Conservation (phyloP, 306 rosid species). For the Medicago truncatula region DNA sequence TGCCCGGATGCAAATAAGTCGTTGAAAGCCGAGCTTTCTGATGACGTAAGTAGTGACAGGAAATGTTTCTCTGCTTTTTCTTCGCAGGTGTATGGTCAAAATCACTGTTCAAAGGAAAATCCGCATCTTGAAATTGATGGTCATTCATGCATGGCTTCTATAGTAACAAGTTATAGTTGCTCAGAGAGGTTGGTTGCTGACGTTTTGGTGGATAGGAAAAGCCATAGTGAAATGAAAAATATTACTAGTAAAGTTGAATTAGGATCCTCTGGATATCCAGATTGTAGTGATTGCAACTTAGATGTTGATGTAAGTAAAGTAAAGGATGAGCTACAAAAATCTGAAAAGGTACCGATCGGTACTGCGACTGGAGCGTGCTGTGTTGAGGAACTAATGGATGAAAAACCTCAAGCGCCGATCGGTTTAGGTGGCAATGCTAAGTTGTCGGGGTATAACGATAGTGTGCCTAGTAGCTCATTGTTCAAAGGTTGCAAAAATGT, state of each 20-base stretch:
- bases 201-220: conserved; percentile 47
- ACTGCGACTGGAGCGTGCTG: conserved; percentile 46
- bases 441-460: conserved; percentile 55
- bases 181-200: conserved; percentile 55
- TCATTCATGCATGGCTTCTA: conserved; percentile 54
- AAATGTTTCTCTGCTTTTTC: conserved; percentile 48
- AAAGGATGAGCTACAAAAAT: conserved; percentile 52
- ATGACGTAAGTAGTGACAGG: conserved; percentile 53
- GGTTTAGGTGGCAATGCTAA: conserved; percentile 61
- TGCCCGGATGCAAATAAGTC: conserved; percentile 46
- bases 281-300: conserved; percentile 55
- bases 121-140: conserved; percentile 52
- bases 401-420: conserved; percentile 51
- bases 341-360: conserved; percentile 50
- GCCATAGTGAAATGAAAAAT: conserved; percentile 51
- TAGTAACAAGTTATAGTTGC: conserved; percentile 59
- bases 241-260: conserved; percentile 51
- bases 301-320: conserved; percentile 52
- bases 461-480: conserved; percentile 52
- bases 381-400: conserved; percentile 54
- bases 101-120: conserved; percentile 49
- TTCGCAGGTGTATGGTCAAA: conserved; percentile 43
- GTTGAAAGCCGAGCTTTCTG: conserved; percentile 57
- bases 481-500: conserved; percentile 61
- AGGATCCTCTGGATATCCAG: conserved; percentile 55